Percentiles rank a stretch among this genome's conserved stretches.
phyloP scores from a whole-genome alignment of 192 early-diverging fungal species.

The Physocladia obscura region DNA sequence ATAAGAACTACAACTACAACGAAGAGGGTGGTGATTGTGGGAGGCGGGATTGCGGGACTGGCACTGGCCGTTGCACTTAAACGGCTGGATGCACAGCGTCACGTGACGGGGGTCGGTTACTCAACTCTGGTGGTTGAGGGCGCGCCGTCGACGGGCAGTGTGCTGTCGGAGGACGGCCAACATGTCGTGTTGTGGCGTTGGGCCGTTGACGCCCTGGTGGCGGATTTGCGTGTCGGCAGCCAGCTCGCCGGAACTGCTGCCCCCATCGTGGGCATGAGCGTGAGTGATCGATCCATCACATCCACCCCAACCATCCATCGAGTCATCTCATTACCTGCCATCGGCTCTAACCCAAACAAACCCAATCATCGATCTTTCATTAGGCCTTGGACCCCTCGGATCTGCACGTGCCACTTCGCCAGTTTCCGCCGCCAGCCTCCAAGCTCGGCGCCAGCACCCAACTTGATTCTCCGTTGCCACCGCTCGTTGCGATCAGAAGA shows the following conservation, averaged over 20 bases:
- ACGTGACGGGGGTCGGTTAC: not conserved
- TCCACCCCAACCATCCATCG: not conserved
- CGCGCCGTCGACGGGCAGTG: not conserved
- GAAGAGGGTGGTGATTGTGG: constrained; percentile 40
- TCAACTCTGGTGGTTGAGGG: constrained; percentile 30
- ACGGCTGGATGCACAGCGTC: constrained; percentile 12
- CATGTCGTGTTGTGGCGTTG: constrained; percentile 49
- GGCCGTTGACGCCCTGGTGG: constrained; percentile 45
- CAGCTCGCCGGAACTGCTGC: constrained; percentile 35
- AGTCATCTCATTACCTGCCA: not conserved
- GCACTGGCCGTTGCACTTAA: constrained; percentile 34
- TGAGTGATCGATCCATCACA: too few relatives aligned
- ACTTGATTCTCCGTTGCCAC: constrained; percentile 27
- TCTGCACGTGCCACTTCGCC: not conserved
- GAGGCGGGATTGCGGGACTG: constrained; percentile 49
- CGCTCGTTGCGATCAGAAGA: constrained; percentile 46
- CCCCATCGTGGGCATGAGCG: constrained; percentile 36
- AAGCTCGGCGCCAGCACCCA: not conserved
- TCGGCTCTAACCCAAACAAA: too few relatives aligned
- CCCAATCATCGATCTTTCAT: too few relatives aligned
- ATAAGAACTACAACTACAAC: too few relatives aligned
- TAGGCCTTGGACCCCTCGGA: constrained; percentile 30
- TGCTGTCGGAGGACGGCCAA: not conserved
- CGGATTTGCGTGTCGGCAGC: constrained; percentile 43
- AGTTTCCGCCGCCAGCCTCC: constrained; percentile 3